Evolutionary conservation across 768 basidiomycete genomes (phyloP).

Genomic region (Cystofilobasidium macerans): DNA sequence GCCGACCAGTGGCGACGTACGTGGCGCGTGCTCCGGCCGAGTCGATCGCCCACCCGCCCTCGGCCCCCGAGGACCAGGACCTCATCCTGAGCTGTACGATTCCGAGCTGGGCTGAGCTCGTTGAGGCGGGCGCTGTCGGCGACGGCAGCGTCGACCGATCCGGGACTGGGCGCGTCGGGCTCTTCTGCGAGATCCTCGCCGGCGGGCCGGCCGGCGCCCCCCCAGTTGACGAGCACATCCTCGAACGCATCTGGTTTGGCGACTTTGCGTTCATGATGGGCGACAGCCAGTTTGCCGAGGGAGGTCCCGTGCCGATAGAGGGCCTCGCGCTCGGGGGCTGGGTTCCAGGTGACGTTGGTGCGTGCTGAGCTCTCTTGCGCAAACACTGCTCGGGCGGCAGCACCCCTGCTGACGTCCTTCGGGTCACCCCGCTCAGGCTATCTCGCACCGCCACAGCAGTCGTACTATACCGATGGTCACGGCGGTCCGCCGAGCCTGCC

Average conservation of each 20-base stretch:
- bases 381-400: background rate
- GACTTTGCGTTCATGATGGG: constrained; percentile 9
- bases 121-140: background rate
- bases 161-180: background rate
- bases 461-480: background rate
- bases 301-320: background rate
- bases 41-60: background rate
- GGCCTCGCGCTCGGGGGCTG: constrained; percentile 1
- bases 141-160: background rate
- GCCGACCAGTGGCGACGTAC: constrained; percentile 5
- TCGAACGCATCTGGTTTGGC: constrained; percentile 23
- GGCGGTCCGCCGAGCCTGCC: background rate
- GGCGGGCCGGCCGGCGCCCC: background rate
- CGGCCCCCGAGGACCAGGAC: constrained; percentile 14
- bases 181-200: constrained; percentile 21
- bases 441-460: background rate
- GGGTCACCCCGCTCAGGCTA: background rate
- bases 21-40: background rate
- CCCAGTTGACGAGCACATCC: background rate
- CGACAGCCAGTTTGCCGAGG: background rate
- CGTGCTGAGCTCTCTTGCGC: background rate
- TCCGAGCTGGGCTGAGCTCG: constrained; percentile 1
- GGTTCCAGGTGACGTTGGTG: background rate
- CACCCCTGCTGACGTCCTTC: background rate
- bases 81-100: constrained; percentile 20